Percentiles rank a stretch among this genome's conserved stretches.
phyloP scores from a whole-genome alignment of 441 rosid species.

The Croton setiger region DNA sequence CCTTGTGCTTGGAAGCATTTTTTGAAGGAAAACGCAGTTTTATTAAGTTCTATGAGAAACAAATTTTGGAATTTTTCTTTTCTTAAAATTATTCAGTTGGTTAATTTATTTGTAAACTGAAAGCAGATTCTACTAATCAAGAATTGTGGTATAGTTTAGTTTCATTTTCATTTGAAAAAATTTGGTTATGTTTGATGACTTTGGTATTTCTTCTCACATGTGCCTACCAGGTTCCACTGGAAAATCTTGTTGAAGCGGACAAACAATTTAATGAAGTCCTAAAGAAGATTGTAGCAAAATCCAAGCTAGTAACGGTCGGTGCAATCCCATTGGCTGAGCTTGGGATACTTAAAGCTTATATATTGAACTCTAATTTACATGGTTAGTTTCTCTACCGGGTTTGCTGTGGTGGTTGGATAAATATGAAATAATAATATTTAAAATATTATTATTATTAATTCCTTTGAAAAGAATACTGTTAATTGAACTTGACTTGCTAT shows the following conservation, averaged over 20 bases:
- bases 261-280: constrained; percentile 31
- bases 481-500: constrained; percentile 6
- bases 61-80: not conserved
- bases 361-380: constrained; percentile 52
- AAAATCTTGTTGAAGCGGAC: constrained; percentile 36
- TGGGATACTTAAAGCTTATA: constrained; percentile 53
- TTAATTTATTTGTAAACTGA: not conserved
- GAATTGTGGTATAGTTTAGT: constrained; percentile 1
- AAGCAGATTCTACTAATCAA: not conserved
- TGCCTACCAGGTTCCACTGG: constrained; percentile 45
- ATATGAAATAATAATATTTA: not conserved
- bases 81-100: not conserved
- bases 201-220: constrained; percentile 1
- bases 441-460: not conserved
- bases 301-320: constrained; percentile 60
- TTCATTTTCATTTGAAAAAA: constrained; percentile 4
- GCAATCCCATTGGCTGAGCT: constrained; percentile 60
- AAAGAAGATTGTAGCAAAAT: constrained; percentile 71
- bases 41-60: not conserved
- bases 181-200: constrained; percentile 9
- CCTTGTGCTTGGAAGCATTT: not conserved
- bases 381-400: constrained; percentile 45
- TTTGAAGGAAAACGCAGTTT: not conserved
- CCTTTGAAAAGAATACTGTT: too few species aligned
- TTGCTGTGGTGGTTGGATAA: not conserved